Evolutionary conservation across 2,329 filamentous ascomycete genomes (phyloP), one percentile per base, ranked within the genome.

Genomic region (Ophiostoma sp.): DNA sequence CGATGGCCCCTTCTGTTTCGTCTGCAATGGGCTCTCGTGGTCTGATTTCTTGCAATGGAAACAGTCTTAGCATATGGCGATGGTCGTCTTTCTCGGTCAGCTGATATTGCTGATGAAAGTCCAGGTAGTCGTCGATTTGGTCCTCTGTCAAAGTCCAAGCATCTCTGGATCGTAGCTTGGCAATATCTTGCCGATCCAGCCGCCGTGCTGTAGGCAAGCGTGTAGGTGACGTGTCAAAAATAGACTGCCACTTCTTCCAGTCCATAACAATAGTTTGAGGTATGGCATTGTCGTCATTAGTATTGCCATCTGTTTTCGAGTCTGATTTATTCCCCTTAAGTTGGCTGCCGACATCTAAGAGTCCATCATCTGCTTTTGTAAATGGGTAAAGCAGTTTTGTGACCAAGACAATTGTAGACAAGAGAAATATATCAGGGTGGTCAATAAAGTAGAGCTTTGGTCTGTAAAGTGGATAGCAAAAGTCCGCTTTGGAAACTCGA

Each of bases 311-410:
- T n/a, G n/a, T n/a, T n/a, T n/a, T n/a, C n/a, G n/a, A n/a, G n/a
- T n/a, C n/a, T n/a, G n/a, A n/a, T 15, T 15, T n/a, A 17, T 57
- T 55, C 74, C 25, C 50, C 0, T 28, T 8, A 15, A 28, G 31
- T 31, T 57, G 7, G 2, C n/a, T 39, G 12, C 9, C 25, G 19
- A 5, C 15, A 17, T 6, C 7, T 17, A n/a, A 81, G 78, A 93
- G 15, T 11, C 4, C 17, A 1, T 31, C 57, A 2, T 57, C 48
- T 1, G 12, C n/a, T 1, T 17, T 22, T 1, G 8, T 15, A 42
- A 97, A 89, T 0, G 95, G 93, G 77, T 93, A 94, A 25, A 92
- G 85, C 2, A 97, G 81, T 78, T 98, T 98, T 3, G 92, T 90
- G 3, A 92, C 89, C 17, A 97, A 86, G 2, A 97, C 84, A 3